phyloP scores from a whole-genome alignment of 768 basidiomycete species.

The Lactarius hengduanensis region DNA sequence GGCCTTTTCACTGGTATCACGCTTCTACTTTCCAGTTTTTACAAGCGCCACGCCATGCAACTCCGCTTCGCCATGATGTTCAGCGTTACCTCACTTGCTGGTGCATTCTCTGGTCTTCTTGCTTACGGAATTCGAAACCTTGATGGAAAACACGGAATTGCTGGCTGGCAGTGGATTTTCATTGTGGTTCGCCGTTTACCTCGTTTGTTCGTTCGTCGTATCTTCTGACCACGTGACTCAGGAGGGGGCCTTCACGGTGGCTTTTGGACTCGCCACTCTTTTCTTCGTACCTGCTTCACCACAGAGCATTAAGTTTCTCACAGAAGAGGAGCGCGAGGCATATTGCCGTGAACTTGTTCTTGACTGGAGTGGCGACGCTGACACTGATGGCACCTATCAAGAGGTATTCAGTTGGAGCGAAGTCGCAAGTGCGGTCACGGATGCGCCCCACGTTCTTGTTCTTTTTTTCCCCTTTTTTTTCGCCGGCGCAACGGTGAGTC shows the following conservation, averaged over 20 bases:
- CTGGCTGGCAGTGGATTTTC: constrained; percentile 69
- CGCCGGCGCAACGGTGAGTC: constrained; percentile 41
- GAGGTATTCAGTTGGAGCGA: constrained; percentile 59
- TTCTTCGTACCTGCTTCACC: constrained; percentile 49
- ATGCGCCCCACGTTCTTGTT: constrained; percentile 53
- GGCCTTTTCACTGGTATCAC: constrained; percentile 46
- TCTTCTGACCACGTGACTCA: constrained; percentile 15
- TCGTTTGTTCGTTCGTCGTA: neutral
- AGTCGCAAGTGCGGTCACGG: constrained; percentile 46
- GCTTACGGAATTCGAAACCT: constrained; percentile 58
- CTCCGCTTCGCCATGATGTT: constrained; percentile 44
- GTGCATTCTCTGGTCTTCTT: constrained; percentile 62
- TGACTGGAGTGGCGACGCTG: constrained; percentile 35
- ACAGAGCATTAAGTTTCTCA: constrained; percentile 49
- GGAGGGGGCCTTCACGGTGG: constrained; percentile 63
- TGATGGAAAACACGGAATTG: constrained; percentile 48
- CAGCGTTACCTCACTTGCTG: constrained; percentile 46
- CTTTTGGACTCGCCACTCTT: constrained; percentile 53
- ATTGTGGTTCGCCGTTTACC: constrained; percentile 42
- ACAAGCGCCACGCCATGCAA: constrained; percentile 32
- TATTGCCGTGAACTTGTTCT: constrained; percentile 39
- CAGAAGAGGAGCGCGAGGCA: constrained; percentile 43
- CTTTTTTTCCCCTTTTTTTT: constrained; percentile 52
- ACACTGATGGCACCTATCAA: constrained; percentile 39
- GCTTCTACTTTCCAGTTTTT: constrained; percentile 33